These are phyloP conservation scores for Phytophthora sojae DNA, from an alignment of 352 stramenopile species.

Conservation along the genomic window DNA sequence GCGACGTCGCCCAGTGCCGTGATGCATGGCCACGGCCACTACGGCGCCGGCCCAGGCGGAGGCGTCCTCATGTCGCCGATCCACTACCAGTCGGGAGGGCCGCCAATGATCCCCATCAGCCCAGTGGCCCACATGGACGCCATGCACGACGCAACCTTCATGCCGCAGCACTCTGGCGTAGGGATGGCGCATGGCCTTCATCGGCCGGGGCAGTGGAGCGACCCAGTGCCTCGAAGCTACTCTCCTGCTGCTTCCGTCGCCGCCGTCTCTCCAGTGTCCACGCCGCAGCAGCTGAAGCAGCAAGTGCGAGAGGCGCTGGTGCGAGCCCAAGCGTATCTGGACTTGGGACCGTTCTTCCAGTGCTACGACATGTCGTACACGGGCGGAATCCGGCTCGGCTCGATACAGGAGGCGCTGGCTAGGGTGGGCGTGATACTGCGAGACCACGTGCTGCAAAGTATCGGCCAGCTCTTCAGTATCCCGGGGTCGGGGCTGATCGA, in stretches of 20 bases:
- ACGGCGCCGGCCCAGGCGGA: conserved; percentile 5
- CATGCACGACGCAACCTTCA: conserved; percentile 11
- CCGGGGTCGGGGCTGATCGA: conserved; percentile 52
- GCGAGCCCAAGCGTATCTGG: conserved; percentile 51
- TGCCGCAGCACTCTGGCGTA: background rate
- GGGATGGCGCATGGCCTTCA: conserved; percentile 10
- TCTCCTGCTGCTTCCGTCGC: background rate
- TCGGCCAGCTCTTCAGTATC: conserved; percentile 55
- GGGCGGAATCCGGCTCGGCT: conserved; percentile 46
- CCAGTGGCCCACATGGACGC: conserved; percentile 27
- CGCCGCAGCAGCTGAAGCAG: conserved; percentile 43
- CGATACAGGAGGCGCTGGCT: conserved; percentile 56
- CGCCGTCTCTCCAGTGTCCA: conserved; percentile 17
- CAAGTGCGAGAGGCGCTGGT: conserved; percentile 61
- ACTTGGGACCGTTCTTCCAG: conserved; percentile 59
- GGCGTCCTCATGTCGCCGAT: conserved; percentile 37
- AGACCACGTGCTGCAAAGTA: conserved; percentile 37
- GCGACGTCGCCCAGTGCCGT: conserved; percentile 20
- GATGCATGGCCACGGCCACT: conserved; percentile 17
- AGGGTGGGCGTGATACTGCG: conserved; percentile 56
- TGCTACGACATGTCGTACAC: conserved; percentile 51
- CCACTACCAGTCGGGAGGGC: conserved; percentile 20
- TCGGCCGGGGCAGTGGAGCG: conserved; percentile 14
- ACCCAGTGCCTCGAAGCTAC: conserved; percentile 16
- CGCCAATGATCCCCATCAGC: conserved; percentile 40